A percentile compares a stretch with the other conserved stretches of the same genome.
Conservation (phyloP, 75 land plant genomes). For the Picea glauca region DNA sequence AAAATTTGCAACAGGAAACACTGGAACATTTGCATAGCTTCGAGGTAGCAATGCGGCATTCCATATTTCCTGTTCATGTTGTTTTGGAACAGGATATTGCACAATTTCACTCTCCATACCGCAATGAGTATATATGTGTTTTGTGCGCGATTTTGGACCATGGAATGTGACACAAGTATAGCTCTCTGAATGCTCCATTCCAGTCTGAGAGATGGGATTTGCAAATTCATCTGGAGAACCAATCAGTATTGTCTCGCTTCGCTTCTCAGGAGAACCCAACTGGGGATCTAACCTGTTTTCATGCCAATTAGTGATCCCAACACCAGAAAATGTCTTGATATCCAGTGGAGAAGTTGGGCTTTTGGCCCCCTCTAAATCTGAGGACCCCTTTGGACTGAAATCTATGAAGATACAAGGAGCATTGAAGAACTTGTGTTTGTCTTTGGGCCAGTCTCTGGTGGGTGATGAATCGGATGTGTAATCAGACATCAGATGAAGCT, state of each 20-base stretch:
- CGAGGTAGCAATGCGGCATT: not conserved
- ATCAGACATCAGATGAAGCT: constrained; percentile 4
- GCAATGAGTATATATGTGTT: constrained; percentile 2
- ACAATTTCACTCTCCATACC: constrained; percentile 7
- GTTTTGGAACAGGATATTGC: not conserved
- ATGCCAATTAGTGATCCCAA: not conserved
- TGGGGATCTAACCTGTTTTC: constrained; percentile 13
- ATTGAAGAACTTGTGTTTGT: not conserved
- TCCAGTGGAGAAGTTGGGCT: constrained; percentile 17
- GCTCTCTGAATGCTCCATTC: constrained; percentile 26
- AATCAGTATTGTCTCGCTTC: constrained; percentile 1
- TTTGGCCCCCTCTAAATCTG: not conserved
- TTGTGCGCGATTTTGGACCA: constrained; percentile 6
- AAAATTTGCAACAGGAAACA: constrained; percentile 9
- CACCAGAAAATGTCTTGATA: constrained; percentile 7
- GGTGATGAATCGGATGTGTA: not conserved
- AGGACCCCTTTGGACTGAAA: not conserved
- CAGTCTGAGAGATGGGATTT: constrained; percentile 3
- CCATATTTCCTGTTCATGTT: not conserved
- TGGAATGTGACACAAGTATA: constrained; percentile 39
- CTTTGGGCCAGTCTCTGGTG: not conserved
- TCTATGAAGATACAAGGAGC: not conserved
- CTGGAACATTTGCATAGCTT: not conserved
- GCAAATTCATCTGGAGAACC: not conserved
- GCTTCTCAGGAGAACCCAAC: not conserved